Base-by-base conservation (phyloP, 2,329 filamentous ascomycete species). In the Venturia carpophila region DNA sequence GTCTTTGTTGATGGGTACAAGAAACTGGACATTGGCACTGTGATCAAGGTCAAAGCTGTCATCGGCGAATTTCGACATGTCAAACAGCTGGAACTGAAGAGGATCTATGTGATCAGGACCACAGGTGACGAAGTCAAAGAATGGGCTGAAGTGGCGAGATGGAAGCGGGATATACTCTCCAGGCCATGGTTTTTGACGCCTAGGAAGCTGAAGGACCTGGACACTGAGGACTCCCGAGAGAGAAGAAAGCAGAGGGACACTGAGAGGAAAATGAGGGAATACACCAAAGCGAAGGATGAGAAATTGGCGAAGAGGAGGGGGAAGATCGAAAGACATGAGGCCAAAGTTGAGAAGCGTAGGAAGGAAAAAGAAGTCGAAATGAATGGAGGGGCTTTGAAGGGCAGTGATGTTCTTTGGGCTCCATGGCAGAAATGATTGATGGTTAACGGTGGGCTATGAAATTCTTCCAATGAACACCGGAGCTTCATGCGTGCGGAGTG, bases 11-110 rank as follows among this genome's bases (percentile, higher is more conserved):
- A 77, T 63, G 66, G 69, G 11, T 7, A 21, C 19, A 68, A 69
- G 5, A 66, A 42, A 7, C 63, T 82, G 6, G 75, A 76, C 47
- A 73, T 81, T 24, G 84, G 84, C 4, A 76, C 77, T 0, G 75
- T 83, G 7, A 71, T 86, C 1, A 84, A 84, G 66, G 75, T 81
- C 4, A 86, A 87, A 69, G 83, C 84, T 37, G 83, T 80, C 0
- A 75, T 87, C 11, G 77, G 77, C 0, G 74, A 72, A 13, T 86
- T 83, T 69, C 79, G 83, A 5, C 72, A 74, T 5, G 70, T 72
- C 15, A 79, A 80, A 67, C 84, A 87, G 69, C 67, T 87, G 10
- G 75, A 82, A 19, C 72, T 86, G 34, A 83, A 86, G 70, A 78
- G 83, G 3, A 76, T 84, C 9, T 75, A 73, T 47, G 65, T 79